Base-by-base conservation (phyloP, 1,284 basidiomycete genomes). In the Melampsora larici-populina region DNA sequence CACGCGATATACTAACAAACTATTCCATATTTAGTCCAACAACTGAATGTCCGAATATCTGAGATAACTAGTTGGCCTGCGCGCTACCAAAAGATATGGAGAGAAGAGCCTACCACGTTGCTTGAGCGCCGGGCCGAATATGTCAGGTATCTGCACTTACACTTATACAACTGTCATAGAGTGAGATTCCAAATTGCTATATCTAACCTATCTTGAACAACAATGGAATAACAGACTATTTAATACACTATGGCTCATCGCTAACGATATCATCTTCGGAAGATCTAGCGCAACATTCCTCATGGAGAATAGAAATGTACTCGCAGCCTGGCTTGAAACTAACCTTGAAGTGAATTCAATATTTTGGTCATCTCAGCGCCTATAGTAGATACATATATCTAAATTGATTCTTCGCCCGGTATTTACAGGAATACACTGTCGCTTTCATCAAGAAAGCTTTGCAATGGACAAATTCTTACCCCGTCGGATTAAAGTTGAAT, bases 401-500 rank as follows among this genome's bases (percentile, higher is more conserved):
- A 80, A 29, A 68, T 80, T 31, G 79, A 80, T 40, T 18, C 33
- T 31, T 68, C 24, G 24, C 29, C 46, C 33, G 70, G 1, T 70
- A 36, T 40, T 31, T 26, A 9, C 80, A 88, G 88, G 80, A 80
- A 18, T 84, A 86, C 58, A 84, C 89, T 0, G 85, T 90, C 36
- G 81, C 86, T 18, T 85, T 86, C 72, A 83, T 90, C n/a, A 86
- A 87, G 64, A 85, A 85, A 24, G 86, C 87, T 0, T 86, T 97
- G 0, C 81, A 87, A 1, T 98, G 95, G 95, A 87, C 99, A 4
- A 91, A 96, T 82, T 89, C 91, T 78, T 99, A 97, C 95, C 96
- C 96, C 0, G 93, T 91, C 0, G 96, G 97, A 0, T 85, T 99
- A 62, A 99, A 99, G 85, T 89, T 99, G 78, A 99, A 99, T 83